Conservation (phyloP, 1,139 yeast species). For the Geotrichum fermentans region DNA sequence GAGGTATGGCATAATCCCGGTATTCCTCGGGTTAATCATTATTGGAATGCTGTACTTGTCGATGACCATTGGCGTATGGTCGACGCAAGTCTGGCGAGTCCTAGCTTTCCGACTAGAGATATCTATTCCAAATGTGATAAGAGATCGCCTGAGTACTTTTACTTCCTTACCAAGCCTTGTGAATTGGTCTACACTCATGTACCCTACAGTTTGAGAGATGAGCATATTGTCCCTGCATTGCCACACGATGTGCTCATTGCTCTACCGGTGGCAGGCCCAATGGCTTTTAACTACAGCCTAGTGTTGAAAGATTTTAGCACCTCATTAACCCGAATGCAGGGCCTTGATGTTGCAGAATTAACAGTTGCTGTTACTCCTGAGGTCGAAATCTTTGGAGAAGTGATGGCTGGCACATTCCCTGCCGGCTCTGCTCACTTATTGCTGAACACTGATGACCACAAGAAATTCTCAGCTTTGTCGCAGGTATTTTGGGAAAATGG, state of each 20-base stretch:
- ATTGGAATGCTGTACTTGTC: constrained; percentile 78
- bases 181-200: constrained; percentile 78
- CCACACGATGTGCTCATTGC: constrained; percentile 74
- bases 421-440: constrained; percentile 25
- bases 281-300: constrained; percentile 58
- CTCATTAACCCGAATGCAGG: constrained; percentile 66
- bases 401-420: constrained; percentile 31
- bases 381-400: constrained; percentile 60
- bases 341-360: constrained; percentile 73
- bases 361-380: constrained; percentile 67
- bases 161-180: constrained; percentile 73
- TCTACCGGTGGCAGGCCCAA: constrained; percentile 80
- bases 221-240: constrained; percentile 80
- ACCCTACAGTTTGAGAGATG: constrained; percentile 72
- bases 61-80: constrained; percentile 68
- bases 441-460: constrained; percentile 21
- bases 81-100: constrained; percentile 62
- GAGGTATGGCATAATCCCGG: constrained; percentile 43
- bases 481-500: constrained; percentile 71
- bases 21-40: constrained; percentile 64
- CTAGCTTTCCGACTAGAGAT: constrained; percentile 45
- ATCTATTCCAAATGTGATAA: constrained; percentile 28
- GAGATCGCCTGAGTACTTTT: constrained; percentile 46
- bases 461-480: constrained; percentile 53
- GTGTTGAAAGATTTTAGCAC: constrained; percentile 66